These are phyloP conservation scores for Stachybotrys elegans DNA, from an alignment of 2,329 filamentous ascomycete genomes.

Conservation along the genomic window DNA sequence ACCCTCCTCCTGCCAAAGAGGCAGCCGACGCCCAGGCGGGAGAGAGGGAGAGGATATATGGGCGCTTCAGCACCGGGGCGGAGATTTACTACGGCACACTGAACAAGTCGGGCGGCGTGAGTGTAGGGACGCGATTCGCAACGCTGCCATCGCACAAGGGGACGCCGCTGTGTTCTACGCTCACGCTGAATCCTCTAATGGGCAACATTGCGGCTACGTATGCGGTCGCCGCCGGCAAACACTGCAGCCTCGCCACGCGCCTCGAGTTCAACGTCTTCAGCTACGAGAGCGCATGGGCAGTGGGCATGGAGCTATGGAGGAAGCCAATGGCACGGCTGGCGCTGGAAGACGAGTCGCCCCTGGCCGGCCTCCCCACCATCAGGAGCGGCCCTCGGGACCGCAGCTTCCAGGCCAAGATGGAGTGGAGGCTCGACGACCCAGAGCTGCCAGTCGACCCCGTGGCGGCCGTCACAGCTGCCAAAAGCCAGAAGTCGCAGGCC, in stretches of 20 bases:
- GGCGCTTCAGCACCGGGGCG: constrained; percentile 82
- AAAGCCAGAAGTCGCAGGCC: constrained; percentile 7
- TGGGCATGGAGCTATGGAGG: constrained; percentile 92
- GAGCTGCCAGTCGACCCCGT: constrained; percentile 15
- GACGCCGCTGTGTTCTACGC: constrained; percentile 87
- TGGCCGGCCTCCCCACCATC: not conserved
- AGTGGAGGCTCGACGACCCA: constrained; percentile 38
- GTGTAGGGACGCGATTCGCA: constrained; percentile 81
- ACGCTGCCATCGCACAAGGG: constrained; percentile 76
- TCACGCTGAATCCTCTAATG: constrained; percentile 92
- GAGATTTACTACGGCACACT: constrained; percentile 94
- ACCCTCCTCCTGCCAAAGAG: constrained; percentile 12
- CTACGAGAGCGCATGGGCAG: constrained; percentile 89
- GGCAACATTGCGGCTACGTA: constrained; percentile 90
- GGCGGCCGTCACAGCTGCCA: not conserved
- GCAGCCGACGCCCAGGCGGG: constrained; percentile 15
- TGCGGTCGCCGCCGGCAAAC: constrained; percentile 77
- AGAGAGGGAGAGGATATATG: constrained; percentile 61
- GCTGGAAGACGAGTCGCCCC: constrained; percentile 26
- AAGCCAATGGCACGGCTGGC: constrained; percentile 41
- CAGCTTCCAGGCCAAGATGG: constrained; percentile 50
- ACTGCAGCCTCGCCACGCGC: constrained; percentile 79
- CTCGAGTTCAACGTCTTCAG: constrained; percentile 98
- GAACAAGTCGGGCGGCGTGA: constrained; percentile 91
- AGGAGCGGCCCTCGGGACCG: constrained; percentile 25